A percentile compares a stretch with the other conserved stretches of the same genome.
Conservation (phyloP, 768 basidiomycete genomes). For the Lentinula sp. region DNA sequence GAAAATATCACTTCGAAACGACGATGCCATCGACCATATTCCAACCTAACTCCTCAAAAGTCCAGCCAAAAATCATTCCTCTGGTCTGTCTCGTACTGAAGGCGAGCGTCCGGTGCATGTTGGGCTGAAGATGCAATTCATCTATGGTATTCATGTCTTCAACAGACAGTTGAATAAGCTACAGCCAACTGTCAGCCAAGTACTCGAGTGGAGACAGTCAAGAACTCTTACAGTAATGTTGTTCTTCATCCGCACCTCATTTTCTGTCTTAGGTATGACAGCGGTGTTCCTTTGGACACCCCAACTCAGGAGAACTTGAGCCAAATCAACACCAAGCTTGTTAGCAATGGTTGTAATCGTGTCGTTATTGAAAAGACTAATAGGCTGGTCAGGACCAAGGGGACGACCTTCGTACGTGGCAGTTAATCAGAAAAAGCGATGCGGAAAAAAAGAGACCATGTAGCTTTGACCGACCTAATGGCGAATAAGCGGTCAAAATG, state of each 20-base stretch:
- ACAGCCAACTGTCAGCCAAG: slow-evolving; percentile 1
- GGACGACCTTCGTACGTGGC: slow-evolving; percentile 7
- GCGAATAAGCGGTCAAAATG: slow-evolving; percentile 43
- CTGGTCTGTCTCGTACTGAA: slow-evolving; percentile 12
- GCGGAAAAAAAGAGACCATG: background rate
- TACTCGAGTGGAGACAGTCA: slow-evolving; percentile 20
- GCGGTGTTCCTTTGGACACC: slow-evolving; percentile 54
- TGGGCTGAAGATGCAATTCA: slow-evolving; percentile 30
- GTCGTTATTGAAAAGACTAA: slow-evolving; percentile 25
- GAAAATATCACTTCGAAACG: slow-evolving; percentile 3
- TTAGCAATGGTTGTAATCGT: slow-evolving; percentile 25
- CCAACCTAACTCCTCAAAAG: slow-evolving; percentile 38
- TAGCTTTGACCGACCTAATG: slow-evolving; percentile 22
- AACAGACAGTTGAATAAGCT: slow-evolving; percentile 27
- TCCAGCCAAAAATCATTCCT: slow-evolving; percentile 37
- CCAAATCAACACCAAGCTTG: slow-evolving; percentile 26
- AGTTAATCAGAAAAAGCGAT: background rate
- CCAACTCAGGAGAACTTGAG: slow-evolving; percentile 61
- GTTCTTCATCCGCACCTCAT: slow-evolving; percentile 35
- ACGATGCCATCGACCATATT: slow-evolving; percentile 24
- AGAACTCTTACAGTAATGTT: slow-evolving; percentile 35
- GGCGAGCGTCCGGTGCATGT: slow-evolving; percentile 32
- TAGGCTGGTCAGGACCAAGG: slow-evolving; percentile 9
- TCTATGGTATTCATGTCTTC: slow-evolving; percentile 36
- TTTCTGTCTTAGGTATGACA: slow-evolving; percentile 58